These are phyloP conservation scores for Pelargonium citronellum DNA, from an alignment of 441 rosid species.

Conservation along the genomic window DNA sequence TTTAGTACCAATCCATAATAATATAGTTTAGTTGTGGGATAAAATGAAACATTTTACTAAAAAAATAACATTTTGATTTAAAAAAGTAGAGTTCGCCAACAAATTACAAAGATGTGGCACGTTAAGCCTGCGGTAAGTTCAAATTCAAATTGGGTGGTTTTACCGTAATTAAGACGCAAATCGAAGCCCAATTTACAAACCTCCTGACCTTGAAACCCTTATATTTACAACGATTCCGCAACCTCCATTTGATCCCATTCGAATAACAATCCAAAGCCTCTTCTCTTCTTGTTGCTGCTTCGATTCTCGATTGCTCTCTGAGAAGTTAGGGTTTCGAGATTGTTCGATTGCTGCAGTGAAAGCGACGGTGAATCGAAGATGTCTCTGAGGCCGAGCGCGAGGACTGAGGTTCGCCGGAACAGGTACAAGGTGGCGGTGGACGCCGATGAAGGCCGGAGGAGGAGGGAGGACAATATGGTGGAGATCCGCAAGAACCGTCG, in stretches of 20 bases:
- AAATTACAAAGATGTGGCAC: neutral
- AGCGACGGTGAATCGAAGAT: slow-evolving; percentile 20
- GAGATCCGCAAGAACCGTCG: slow-evolving; percentile 59
- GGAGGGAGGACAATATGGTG: slow-evolving; percentile 60
- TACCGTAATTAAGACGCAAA: neutral
- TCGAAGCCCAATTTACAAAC: neutral
- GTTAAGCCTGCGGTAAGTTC: neutral
- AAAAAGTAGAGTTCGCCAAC: no score
- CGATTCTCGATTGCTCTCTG: slow-evolving; percentile 13
- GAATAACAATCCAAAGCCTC: neutral
- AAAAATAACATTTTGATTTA: no score
- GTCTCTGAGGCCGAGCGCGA: slow-evolving; percentile 54
- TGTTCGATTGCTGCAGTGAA: neutral
- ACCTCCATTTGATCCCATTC: neutral
- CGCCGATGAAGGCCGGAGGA: slow-evolving; percentile 58
- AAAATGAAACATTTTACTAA: no score
- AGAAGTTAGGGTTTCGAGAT: neutral
- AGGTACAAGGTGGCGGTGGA: slow-evolving; percentile 50
- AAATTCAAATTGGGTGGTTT: neutral
- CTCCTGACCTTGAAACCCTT: neutral
- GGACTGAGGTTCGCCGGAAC: slow-evolving; percentile 50
- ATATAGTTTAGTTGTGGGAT: no score
- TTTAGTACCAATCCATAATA: no score
- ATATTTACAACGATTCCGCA: neutral
- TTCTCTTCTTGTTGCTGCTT: neutral